Base-by-base conservation (phyloP, 768 basidiomycete genomes). In the Tubosaeta sp. region DNA sequence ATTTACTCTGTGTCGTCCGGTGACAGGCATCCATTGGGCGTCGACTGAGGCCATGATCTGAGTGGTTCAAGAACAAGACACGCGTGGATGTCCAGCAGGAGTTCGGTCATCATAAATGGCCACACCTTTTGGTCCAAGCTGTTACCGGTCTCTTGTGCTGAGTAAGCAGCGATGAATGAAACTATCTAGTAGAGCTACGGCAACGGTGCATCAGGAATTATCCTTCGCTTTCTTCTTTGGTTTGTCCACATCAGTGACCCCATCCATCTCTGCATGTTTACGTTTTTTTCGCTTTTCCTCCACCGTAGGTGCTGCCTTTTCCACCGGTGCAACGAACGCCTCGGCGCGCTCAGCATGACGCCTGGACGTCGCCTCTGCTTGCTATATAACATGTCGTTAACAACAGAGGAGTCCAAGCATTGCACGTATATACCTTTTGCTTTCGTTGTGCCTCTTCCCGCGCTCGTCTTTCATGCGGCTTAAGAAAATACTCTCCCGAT, bases 401-500 rank as follows among this genome's bases (percentile, higher is more conserved):
- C 44, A 9, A 19, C 39, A 31, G 33, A 38, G 33, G 10, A 31
- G 26, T 35, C 9, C 10, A 6, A 34, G 14, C n/a, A 50, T 43
- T 38, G 22, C n/a, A 32, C 4, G 22, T 22, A 25, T 29, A 34
- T 46, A 52, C 54, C 81, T 91, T 92, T 67, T 92, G 83, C 70
- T 83, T 85, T 65, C 87, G 74, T 64, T 80, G 77, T 51, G 79
- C 80, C 31, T 80, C 77, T 61, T 93, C 90, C 33, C 83, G 78
- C 3, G 80, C 82, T 58, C 86, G 86, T 74, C 89, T 95, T 67
- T 98, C 91, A 53, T 82, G 77, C 16, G 88, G 74, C 67, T 95
- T 97, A 73, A 99, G 86, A 78, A 98, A 99, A 67, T 98, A 98
- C 65, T 98, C 97, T 72, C 97, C 97, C 2, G 88, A 89, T 65